Percentiles rank a stretch among this genome's conserved stretches.
These are phyloP conservation scores for Eudorina sp. DNA, from an alignment of 139 green algal genomes.

Conservation along the genomic window DNA sequence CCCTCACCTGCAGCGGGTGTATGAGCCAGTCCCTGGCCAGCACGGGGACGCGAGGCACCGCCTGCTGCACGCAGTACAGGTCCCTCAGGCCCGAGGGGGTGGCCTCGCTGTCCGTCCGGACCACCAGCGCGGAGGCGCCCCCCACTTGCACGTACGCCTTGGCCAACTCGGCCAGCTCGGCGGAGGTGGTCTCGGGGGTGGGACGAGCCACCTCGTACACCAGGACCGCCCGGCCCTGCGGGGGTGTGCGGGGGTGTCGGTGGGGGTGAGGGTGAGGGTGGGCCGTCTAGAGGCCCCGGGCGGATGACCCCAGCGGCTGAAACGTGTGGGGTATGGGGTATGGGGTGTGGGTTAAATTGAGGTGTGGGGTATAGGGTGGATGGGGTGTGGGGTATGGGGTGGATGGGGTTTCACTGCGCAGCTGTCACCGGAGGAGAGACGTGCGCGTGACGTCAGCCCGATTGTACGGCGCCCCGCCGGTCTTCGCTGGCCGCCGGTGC, in stretches of 20 bases:
- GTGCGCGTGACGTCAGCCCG: too few species aligned
- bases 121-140: constrained; percentile 62
- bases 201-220: constrained; percentile 48
- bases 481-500: too few species aligned
- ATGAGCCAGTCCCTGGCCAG: constrained; percentile 83
- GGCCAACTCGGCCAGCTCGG: constrained; percentile 31
- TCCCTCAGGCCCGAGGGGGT: constrained; percentile 76
- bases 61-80: constrained; percentile 72
- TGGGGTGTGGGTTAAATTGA: too few species aligned
- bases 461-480: too few species aligned
- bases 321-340: too few species aligned
- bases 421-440: too few species aligned
- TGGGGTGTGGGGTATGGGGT: neutral
- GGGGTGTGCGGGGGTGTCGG: too few species aligned
- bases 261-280: too few species aligned
- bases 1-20: constrained; percentile 79
- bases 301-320: too few species aligned
- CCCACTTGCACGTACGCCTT: constrained; percentile 43
- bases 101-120: constrained; percentile 76
- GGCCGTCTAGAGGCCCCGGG: too few species aligned
- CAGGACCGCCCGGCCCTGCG: constrained; percentile 35
- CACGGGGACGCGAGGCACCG: constrained; percentile 72
- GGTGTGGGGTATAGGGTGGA: too few species aligned
- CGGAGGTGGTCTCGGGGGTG: constrained; percentile 15
- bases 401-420: neutral